Evolutionary conservation across 164 flowering plant genomes (phyloP).

Genomic region (Saururus chinensis): DNA sequence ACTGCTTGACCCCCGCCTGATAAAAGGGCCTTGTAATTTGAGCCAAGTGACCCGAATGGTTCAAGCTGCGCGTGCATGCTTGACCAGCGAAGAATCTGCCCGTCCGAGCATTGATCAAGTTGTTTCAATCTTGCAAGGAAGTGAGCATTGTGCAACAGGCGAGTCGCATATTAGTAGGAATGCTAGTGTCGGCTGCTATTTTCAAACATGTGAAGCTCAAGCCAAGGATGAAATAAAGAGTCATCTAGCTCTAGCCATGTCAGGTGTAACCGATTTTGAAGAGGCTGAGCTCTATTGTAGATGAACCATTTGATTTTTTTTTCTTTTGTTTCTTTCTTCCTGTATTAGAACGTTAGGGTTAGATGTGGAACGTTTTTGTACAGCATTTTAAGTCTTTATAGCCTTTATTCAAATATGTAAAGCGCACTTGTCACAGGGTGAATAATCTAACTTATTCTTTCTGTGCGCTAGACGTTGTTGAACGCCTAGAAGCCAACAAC

Average conservation of each 20-base stretch:
- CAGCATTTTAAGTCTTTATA: no score
- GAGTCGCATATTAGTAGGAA: background rate
- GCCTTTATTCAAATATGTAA: no score
- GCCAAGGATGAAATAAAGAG: slow-evolving; percentile 53
- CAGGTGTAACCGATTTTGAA: slow-evolving; percentile 70
- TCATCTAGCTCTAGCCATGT: slow-evolving; percentile 82
- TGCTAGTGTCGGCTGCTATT: slow-evolving; percentile 13
- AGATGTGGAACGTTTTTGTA: background rate
- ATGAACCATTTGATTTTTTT: background rate
- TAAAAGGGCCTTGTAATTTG: slow-evolving; percentile 23
- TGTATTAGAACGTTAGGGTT: no score
- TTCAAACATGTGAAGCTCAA: slow-evolving; percentile 13
- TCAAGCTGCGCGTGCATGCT: slow-evolving; percentile 65
- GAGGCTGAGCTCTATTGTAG: slow-evolving; percentile 34
- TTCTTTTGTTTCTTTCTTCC: background rate
- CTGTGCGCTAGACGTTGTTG: no score
- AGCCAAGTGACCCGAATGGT: slow-evolving; percentile 40
- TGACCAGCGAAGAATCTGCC: slow-evolving; percentile 54
- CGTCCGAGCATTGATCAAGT: slow-evolving; percentile 54
- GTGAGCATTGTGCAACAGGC: slow-evolving; percentile 16
- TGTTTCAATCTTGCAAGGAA: slow-evolving; percentile 45
- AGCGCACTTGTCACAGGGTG: no score
- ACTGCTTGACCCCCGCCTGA: slow-evolving; percentile 54
- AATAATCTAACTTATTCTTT: no score
- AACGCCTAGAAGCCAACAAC: no score